Evolutionary conservation across 2,329 filamentous ascomycete species (phyloP).

Genomic region (Arachnopeziza araneosa): DNA sequence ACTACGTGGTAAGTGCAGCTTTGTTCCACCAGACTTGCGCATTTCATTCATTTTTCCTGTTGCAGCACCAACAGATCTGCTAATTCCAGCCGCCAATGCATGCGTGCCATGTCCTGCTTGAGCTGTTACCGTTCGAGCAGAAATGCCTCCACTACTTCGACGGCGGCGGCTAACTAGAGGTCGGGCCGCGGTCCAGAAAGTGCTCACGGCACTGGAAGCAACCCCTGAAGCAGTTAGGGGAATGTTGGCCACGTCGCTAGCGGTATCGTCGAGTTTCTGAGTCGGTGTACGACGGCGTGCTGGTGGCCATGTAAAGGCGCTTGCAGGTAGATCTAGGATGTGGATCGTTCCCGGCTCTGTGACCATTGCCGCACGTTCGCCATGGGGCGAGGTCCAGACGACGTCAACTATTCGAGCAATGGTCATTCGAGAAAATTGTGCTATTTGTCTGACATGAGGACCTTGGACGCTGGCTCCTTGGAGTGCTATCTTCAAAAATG

Average conservation of each 20-base stretch:
- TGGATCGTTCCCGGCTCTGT: conserved; percentile 96
- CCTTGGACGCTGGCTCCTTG: conserved; percentile 34
- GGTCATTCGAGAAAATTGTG: conserved; percentile 86
- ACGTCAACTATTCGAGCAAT: conserved; percentile 88
- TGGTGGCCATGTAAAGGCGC: conserved; percentile 83
- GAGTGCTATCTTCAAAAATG: conserved; percentile 49
- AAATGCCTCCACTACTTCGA: conserved; percentile 28
- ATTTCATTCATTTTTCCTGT: conserved; percentile 68
- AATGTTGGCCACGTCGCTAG: conserved; percentile 39
- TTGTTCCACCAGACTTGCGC: conserved; percentile 69
- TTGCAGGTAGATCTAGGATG: conserved; percentile 78
- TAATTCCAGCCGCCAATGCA: conserved; percentile 67
- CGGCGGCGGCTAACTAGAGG: conserved; percentile 29
- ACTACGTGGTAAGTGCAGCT: conserved; percentile 60
- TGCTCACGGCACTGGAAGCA: conserved; percentile 30
- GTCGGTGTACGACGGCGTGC: conserved; percentile 42
- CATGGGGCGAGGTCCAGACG: conserved; percentile 75
- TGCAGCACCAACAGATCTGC: conserved; percentile 62
- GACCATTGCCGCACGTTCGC: conserved; percentile 79
- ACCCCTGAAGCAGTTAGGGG: conserved; percentile 38
- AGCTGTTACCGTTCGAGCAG: conserved; percentile 27
- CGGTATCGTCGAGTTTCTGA: conserved; percentile 12
- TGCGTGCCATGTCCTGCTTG: conserved; percentile 67
- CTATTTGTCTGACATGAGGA: conserved; percentile 71
- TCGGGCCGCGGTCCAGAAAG: conserved; percentile 29